Evolutionary conservation across 2,329 filamentous ascomycete species (phyloP).

Genomic region (Fusarium newnesense): DNA sequence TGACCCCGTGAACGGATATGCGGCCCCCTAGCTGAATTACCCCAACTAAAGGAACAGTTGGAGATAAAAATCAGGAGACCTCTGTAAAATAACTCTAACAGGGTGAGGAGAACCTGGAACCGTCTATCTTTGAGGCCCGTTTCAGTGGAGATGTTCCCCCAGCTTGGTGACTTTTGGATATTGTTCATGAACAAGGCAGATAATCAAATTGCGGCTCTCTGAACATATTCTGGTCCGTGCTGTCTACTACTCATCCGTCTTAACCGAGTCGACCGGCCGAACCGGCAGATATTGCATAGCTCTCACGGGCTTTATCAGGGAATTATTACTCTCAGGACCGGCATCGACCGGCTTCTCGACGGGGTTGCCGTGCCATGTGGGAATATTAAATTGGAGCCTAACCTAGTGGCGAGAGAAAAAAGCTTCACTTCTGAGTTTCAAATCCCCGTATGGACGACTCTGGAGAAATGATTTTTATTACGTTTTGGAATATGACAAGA

Average conservation of each 20-base stretch:
- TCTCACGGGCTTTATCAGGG: not conserved
- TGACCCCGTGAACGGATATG: not conserved
- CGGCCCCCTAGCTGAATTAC: slow-evolving; percentile 2
- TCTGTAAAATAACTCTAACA: not conserved
- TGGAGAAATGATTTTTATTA: slow-evolving; percentile 29
- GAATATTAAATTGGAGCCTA: slow-evolving; percentile 23
- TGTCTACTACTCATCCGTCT: slow-evolving; percentile 29
- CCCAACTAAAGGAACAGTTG: not conserved
- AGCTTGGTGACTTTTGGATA: slow-evolving; percentile 19
- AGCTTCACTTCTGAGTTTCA: slow-evolving; percentile 8
- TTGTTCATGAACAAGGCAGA: slow-evolving; percentile 22
- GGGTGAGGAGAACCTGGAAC: not conserved
- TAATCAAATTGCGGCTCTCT: slow-evolving; percentile 24
- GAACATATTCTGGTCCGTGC: slow-evolving; percentile 30
- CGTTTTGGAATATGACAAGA: slow-evolving; percentile 27
- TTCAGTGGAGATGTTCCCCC: not conserved
- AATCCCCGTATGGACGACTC: slow-evolving; percentile 17
- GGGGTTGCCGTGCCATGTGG: slow-evolving; percentile 22
- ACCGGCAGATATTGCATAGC: slow-evolving; percentile 13
- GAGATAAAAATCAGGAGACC: slow-evolving; percentile 6
- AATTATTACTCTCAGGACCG: slow-evolving; percentile 7
- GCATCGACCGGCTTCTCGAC: slow-evolving; percentile 31
- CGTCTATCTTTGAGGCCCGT: not conserved
- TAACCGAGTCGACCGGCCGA: slow-evolving; percentile 35
- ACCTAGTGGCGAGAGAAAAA: slow-evolving; percentile 17